Evolutionary conservation across 2,329 filamentous ascomycete genomes (phyloP), one percentile per base, ranked within the genome.

Genomic region (Aureobasidium melanogenum): DNA sequence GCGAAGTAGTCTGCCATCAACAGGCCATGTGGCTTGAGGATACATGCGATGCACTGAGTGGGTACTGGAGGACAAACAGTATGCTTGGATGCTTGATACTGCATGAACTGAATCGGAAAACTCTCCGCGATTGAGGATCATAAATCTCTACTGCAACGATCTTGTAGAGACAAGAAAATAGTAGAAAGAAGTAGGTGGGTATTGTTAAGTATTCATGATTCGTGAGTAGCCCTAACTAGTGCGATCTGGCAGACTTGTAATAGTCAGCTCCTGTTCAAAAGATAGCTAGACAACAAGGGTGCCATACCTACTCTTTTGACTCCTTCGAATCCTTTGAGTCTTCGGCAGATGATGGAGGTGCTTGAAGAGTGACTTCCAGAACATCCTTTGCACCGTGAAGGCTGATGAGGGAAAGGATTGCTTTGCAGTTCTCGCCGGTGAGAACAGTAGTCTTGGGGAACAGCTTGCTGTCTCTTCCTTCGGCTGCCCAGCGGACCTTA

Each of bases 391-490:
- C 71, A 10, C 67, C 66, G 19, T 70, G 69, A 38, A 66, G 62
- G 14, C 65, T 64, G 66, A 74, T 68, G 66, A 73, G 68, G 43
- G 63, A 63, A 47, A 74, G 60, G 38, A 70, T 66, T 5, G 72
- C 65, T 62, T 67, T 67, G 34, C 66, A 61, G 63, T 74, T 74
- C 24, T 70, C 69, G 24, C 70, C 67, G 15, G 71, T 74, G 52
- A 74, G 26, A 22, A 71, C 38, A n/a, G 72, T 74, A 55, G 67
- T 63, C 51, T 66, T 67, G 5, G 72, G 71, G 46, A 67, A 75
- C 14, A 70, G 64, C 65, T 70, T 68, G 50, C 65, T 63, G 34
- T 73, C 72, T 36, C 71, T 62, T 6, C 69, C 70, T n/a, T 66
- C 67, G 6, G 61, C 62, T 17, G 66, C 65, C 72, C 72, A 74